These are phyloP conservation scores for Mayamaea pseudoterrestris DNA, from an alignment of 108 stramenopile species.

Conservation along the genomic window DNA sequence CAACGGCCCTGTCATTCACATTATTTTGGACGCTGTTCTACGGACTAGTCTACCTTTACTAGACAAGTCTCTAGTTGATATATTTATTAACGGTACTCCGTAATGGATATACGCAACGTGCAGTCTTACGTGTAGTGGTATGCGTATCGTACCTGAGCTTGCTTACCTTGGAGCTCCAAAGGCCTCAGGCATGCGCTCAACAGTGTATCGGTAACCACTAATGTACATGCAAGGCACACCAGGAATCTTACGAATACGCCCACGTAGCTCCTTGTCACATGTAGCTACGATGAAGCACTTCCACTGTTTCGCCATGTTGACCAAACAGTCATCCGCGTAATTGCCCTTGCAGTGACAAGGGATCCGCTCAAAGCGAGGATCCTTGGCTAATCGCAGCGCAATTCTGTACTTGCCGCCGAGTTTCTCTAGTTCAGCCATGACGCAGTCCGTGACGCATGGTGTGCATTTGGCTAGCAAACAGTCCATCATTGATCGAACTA, in stretches of 20 bases:
- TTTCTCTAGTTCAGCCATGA: conserved; percentile 99
- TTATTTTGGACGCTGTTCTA: conserved; percentile 86
- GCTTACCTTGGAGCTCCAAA: conserved; percentile 81
- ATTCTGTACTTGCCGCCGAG: conserved; percentile 94
- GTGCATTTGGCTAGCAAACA: conserved; percentile 98
- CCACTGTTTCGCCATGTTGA: conserved; percentile 79
- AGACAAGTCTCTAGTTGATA: too few species aligned
- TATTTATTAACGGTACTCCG: background rate
- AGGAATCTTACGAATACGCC: conserved; percentile 94
- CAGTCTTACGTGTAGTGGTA: too few species aligned
- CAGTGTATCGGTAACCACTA: conserved; percentile 86
- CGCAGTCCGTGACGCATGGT: conserved; percentile 95
- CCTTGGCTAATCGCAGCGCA: conserved; percentile 94
- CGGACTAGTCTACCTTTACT: conserved; percentile 76
- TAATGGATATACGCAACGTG: background rate
- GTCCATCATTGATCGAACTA: conserved; percentile 99
- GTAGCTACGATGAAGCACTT: conserved; percentile 99
- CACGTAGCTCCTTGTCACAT: conserved; percentile 95
- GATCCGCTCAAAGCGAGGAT: conserved; percentile 90
- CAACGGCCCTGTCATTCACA: conserved; percentile 67
- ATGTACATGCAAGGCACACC: conserved; percentile 99
- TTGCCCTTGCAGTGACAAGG: conserved; percentile 88
- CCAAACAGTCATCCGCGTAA: conserved; percentile 90
- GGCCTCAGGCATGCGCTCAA: conserved; percentile 98
- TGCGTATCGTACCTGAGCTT: background rate